Evolutionary conservation across 169 alveolate genomes (phyloP).

Genomic region (Plasmodium ovale): DNA sequence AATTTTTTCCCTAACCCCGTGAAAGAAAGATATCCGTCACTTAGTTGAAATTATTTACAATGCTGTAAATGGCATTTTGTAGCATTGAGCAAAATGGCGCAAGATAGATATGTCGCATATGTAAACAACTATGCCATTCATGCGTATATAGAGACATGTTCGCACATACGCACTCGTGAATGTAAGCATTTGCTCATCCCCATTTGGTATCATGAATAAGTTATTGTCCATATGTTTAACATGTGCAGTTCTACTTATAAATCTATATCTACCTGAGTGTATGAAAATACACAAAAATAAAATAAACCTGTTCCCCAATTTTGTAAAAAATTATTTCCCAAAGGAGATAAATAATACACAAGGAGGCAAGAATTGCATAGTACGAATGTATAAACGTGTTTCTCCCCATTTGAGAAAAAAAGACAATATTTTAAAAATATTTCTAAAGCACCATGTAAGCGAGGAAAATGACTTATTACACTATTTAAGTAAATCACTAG

Average conservation of each 20-base stretch:
- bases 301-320: conserved; percentile 13
- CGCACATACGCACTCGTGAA: background rate
- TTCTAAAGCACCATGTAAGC: background rate
- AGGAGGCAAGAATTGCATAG: background rate
- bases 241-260: conserved; percentile 27
- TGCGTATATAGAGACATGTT: background rate
- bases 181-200: background rate
- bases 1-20: too few relatives aligned
- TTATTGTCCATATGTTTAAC: background rate
- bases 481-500: conserved; percentile 18
- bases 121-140: background rate
- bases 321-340: conserved; percentile 14
- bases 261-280: background rate
- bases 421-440: background rate
- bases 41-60: too few relatives aligned
- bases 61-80: too few relatives aligned
- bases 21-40: too few relatives aligned
- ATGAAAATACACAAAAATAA: conserved; percentile 10
- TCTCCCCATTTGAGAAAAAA: background rate
- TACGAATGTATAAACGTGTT: background rate
- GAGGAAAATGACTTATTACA: background rate
- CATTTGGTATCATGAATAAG: conserved; percentile 25
- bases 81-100: too few relatives aligned
- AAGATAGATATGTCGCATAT: background rate
- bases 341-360: background rate